Evolutionary conservation across 2,329 filamentous ascomycete species (phyloP).

Genomic region (Ophiocordyceps sinensis): DNA sequence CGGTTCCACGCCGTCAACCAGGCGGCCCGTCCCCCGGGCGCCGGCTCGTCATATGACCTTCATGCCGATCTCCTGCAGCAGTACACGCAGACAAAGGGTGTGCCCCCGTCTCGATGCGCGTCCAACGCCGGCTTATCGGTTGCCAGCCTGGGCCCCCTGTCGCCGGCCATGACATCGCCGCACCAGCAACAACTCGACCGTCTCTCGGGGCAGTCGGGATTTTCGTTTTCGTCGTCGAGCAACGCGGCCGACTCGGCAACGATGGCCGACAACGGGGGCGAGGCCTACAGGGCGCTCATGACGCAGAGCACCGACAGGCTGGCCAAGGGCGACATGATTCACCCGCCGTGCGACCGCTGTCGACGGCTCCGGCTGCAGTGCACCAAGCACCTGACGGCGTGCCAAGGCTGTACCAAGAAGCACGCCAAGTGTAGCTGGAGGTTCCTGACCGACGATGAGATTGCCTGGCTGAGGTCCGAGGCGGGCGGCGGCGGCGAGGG

Average conservation of each 20-base stretch:
- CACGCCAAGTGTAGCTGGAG: slow-evolving; percentile 83
- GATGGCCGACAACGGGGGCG: slow-evolving; percentile 13
- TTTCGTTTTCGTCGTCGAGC: neutral
- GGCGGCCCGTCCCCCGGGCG: slow-evolving; percentile 9
- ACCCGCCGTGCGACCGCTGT: slow-evolving; percentile 77
- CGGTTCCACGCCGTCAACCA: slow-evolving; percentile 21
- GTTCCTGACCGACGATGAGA: slow-evolving; percentile 61
- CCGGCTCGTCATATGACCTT: slow-evolving; percentile 27
- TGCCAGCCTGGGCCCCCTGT: slow-evolving; percentile 10
- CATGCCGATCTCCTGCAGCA: slow-evolving; percentile 42
- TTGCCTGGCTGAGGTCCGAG: slow-evolving; percentile 15
- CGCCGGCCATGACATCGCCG: slow-evolving; percentile 10
- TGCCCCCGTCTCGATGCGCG: slow-evolving; percentile 12
- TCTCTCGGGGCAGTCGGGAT: neutral
- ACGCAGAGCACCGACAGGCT: slow-evolving; percentile 63
- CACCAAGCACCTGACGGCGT: slow-evolving; percentile 74
- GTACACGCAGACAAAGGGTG: slow-evolving; percentile 18
- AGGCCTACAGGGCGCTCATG: slow-evolving; percentile 40
- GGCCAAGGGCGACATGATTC: slow-evolving; percentile 56
- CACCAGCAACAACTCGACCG: slow-evolving; percentile 8
- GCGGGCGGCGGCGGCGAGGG: slow-evolving; percentile 6
- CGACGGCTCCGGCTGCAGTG: slow-evolving; percentile 68
- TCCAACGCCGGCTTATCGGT: slow-evolving; percentile 9
- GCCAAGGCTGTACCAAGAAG: slow-evolving; percentile 77
- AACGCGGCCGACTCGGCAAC: slow-evolving; percentile 10